Base-by-base conservation (phyloP, 345 rosid genomes). In the Brassica incana region DNA sequence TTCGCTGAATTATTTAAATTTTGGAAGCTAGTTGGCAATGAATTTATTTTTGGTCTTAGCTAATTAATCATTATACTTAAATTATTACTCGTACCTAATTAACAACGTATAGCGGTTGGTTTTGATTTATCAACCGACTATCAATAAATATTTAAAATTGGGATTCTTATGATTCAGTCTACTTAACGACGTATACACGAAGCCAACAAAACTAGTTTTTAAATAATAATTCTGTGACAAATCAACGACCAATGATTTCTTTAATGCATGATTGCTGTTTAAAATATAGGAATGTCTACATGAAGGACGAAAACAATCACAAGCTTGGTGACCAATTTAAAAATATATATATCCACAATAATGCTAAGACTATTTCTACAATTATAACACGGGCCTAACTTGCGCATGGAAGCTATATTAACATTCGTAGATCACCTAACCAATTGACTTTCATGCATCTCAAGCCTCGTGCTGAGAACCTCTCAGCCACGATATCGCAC, bases 401-500 rank as follows among this genome's bases (percentile, higher is more conserved):
- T 29, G 80, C 54, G 75, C 59, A 35, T 76, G 77, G 60, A 35
- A 58, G n/a, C 10, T 67, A 58, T 36, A 58, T 36, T 56, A 30
- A 67, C 14, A 72, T 61, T 68, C 33, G 43, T 73, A 59, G 60
- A 65, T 61, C 58, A 6, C 81, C 65, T 2, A 76, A 76, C 56
- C 52, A 73, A 18, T 81, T 73, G 83, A 73, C 77, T 80, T 80
- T 83, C 82, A 86, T 86, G 87, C 82, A 84, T 23, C 66, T 35
- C 36, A 59, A 65, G 7, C 70, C 56, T 69, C 43, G 38, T 58
- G 60, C 67, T 65, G 15, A 20, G 68, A 65, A 63, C 67, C 76
- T 8, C 45, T 54, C 69, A 30, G 40, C 67, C 16, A 59, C 45
- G 66, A 65, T 59, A 8, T 33, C 10, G 10, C 20, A 68, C 50